Percentiles rank a stretch among this genome's conserved stretches.
Evolutionary conservation across 352 stramenopile genomes (phyloP).

Genomic region (Phytopythium oedochilum): DNA sequence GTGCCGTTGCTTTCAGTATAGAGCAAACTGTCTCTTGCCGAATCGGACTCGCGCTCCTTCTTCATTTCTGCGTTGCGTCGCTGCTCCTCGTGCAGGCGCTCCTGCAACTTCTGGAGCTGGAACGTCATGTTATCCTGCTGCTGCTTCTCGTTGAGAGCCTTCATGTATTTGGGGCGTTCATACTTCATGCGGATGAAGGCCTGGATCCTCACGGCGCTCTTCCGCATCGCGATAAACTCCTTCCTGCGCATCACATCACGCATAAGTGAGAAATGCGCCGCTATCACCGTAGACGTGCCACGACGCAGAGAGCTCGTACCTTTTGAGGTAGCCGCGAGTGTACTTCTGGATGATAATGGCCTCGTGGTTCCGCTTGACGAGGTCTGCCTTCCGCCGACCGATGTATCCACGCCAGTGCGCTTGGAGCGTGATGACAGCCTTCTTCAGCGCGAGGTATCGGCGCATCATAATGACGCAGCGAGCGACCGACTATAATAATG

Average conservation of each 20-base stretch:
- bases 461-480: constrained; percentile 77
- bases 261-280: constrained; percentile 1
- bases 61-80: constrained; percentile 52
- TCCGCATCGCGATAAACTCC: constrained; percentile 46
- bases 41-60: constrained; percentile 32
- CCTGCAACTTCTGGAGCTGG: constrained; percentile 52
- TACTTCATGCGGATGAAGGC: constrained; percentile 63
- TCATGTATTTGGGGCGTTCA: constrained; percentile 47
- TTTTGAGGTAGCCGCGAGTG: constrained; percentile 54
- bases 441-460: constrained; percentile 56
- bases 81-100: constrained; percentile 60
- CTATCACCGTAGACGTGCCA: neutral
- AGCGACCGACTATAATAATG: constrained; percentile 53
- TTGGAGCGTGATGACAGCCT: constrained; percentile 58
- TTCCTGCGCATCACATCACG: constrained; percentile 21
- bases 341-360: constrained; percentile 66
- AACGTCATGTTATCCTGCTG: constrained; percentile 54
- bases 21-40: constrained; percentile 35
- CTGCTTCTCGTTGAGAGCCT: constrained; percentile 44
- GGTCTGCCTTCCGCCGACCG: constrained; percentile 42
- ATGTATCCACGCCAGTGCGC: constrained; percentile 74
- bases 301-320: constrained; percentile 15
- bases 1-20: constrained; percentile 33
- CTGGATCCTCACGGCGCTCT: constrained; percentile 53
- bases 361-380: constrained; percentile 51